phyloP scores from a whole-genome alignment of 805 yeast genomes.

The Kodamaea kaohsiungensis region DNA sequence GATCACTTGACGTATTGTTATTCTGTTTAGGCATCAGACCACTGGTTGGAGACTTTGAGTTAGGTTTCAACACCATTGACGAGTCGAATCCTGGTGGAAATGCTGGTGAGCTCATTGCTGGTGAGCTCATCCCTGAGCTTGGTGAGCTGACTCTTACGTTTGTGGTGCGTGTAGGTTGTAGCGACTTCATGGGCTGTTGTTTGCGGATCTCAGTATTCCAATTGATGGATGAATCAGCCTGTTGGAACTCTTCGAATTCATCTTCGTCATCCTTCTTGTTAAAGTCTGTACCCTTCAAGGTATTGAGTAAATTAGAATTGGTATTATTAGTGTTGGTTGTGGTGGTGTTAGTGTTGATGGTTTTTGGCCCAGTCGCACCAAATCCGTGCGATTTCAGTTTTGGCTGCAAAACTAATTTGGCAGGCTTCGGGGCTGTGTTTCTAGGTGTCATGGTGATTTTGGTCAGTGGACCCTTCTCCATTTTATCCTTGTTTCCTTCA shows the following conservation, averaged over 20 bases:
- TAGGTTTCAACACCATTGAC: constrained; percentile 7
- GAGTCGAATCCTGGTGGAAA: constrained; percentile 36
- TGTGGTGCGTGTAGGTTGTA: constrained; percentile 1
- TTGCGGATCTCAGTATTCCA: constrained; percentile 17
- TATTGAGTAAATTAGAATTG: constrained; percentile 18
- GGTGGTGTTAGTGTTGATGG: constrained; percentile 12
- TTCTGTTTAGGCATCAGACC: constrained; percentile 4
- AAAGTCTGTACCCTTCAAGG: constrained; percentile 26
- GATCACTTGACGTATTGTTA: constrained; percentile 3
- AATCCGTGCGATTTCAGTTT: constrained; percentile 18
- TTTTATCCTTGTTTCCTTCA: constrained; percentile 22
- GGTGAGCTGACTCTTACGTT: constrained; percentile 5
- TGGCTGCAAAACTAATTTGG: constrained; percentile 7
- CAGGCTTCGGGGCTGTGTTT: constrained; percentile 7
- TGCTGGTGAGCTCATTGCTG: constrained; percentile 10
- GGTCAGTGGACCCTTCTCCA: constrained; percentile 23
- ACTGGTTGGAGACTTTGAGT: constrained; percentile 1
- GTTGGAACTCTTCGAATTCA: constrained; percentile 32
- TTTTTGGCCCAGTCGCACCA: constrained; percentile 24
- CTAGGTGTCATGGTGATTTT: constrained; percentile 13
- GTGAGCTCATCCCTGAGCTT: neutral
- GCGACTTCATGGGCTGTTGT: constrained; percentile 8
- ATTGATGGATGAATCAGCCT: constrained; percentile 14
- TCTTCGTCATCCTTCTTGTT: constrained; percentile 20
- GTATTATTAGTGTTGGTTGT: constrained; percentile 10